Evolutionary conservation across 495 filamentous ascomycete genomes (phyloP).

Genomic region (Lasiosphaeris hirsuta): DNA sequence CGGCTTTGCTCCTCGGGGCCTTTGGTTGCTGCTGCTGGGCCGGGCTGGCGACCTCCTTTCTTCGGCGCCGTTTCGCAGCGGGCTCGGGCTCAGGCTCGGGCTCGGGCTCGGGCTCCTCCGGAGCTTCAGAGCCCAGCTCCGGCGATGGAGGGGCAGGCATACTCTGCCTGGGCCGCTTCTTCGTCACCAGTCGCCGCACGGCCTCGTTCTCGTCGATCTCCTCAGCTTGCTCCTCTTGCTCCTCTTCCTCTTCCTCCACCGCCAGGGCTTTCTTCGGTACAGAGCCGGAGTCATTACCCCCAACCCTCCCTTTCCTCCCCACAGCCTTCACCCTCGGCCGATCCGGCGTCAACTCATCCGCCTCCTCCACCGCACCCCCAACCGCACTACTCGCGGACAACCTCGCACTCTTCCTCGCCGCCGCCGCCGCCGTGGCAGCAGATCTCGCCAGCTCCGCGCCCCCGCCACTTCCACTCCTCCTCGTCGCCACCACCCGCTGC

Average conservation of each 20-base stretch:
- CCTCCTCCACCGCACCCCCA: not conserved
- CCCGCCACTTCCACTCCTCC: conserved; percentile 7
- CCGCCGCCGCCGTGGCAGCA: not conserved
- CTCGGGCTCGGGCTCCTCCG: conserved; percentile 16
- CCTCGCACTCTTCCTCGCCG: conserved; percentile 12
- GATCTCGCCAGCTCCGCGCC: not conserved
- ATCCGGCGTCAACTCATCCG: conserved; percentile 8
- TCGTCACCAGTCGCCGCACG: conserved; percentile 33
- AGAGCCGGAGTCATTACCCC: too few species aligned
- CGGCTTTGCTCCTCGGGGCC: conserved; percentile 13
- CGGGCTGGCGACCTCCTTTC: conserved; percentile 28
- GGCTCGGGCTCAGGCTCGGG: conserved; percentile 19
- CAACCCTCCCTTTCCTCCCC: too few species aligned
- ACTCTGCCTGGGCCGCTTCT: conserved; percentile 36
- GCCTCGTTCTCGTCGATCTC: conserved; percentile 34
- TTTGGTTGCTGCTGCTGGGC: conserved; percentile 37
- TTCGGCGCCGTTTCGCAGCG: conserved; percentile 34
- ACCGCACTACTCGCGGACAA: conserved; percentile 6
- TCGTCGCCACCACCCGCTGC: conserved; percentile 32
- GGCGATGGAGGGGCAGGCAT: conserved; percentile 24
- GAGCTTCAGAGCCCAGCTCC: conserved; percentile 23
- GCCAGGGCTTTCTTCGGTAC: too few species aligned
- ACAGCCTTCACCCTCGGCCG: conserved; percentile 7
- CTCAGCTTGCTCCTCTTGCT: conserved; percentile 20
- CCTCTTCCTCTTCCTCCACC: conserved; percentile 18